Base-by-base conservation (phyloP, 371 early-diverging fungal species). In the Globomyces sp. region DNA sequence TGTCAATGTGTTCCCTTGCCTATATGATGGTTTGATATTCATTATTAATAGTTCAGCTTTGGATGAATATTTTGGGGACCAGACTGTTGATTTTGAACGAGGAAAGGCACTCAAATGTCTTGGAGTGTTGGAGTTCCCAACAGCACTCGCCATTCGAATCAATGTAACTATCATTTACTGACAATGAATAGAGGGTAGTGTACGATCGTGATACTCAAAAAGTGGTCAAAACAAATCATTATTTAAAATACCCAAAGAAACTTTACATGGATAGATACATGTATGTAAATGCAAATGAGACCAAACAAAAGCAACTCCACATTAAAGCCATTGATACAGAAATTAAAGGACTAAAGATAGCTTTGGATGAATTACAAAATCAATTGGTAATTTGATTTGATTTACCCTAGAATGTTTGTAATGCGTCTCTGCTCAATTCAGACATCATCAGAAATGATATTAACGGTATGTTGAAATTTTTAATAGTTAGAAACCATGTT, bases 181-280 rank as follows among this genome's bases (percentile, higher is more conserved):
- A 49, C 49, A 34, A 11, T 49, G 13, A 9, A 10, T 60, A 60
- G 61, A 49, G 63, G 41, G 63, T 63, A 8, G 41, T 37, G 11
- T 63, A 48, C 37, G 50, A 48, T 49, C n/a, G 63, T 24, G 46
- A 4, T 13, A 52, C 48, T n/a, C 13, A 39, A 8, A 9, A 9
- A 4, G 46, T 50, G 4, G 46, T 48, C 13, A 63, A 63, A 13
- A 9, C 46, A 13, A 45, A 63, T 34, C 11, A 36, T 34, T 63
- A 40, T 37, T 53, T 63, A 11, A 45, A 46, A 11, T 63, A 48
- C 39, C 36, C 13, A 9, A 49, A 53, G n/a, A 37, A 36, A n/a
- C 24, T 63, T 49, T 53, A 63, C 10, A n/a, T 63, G 10, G 63
- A 49, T 24, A 47, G 63, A 13, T 63, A 63, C 53, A 9, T 45